These are phyloP conservation scores for Brachypodium distachyon DNA, from an alignment of 202 grass and related monocot genomes.

Conservation along the genomic window DNA sequence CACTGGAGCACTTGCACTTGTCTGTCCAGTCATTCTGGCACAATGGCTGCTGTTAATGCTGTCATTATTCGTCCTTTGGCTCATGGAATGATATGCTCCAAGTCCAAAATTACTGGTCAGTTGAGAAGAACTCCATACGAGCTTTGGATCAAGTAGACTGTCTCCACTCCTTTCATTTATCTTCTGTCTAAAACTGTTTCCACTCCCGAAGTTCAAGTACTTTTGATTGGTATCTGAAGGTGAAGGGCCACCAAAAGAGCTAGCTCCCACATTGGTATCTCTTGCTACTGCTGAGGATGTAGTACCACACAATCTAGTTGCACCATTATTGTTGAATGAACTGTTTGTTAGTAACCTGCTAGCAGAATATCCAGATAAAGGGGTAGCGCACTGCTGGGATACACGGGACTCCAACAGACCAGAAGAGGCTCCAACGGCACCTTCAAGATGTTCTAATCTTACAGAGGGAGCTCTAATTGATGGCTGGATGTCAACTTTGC, in stretches of 20 bases:
- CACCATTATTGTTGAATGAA: neutral
- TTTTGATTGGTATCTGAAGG: conserved; percentile 25
- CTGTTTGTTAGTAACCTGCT: conserved; percentile 2
- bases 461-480: conserved; percentile 5
- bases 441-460: conserved; percentile 21
- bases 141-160: conserved; percentile 34
- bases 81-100: conserved; percentile 17
- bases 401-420: conserved; percentile 21
- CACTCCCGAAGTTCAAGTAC: conserved; percentile 45
- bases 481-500: conserved; percentile 20
- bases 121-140: conserved; percentile 35
- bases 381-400: conserved; percentile 17
- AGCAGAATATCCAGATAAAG: conserved; percentile 7
- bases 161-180: conserved; percentile 24
- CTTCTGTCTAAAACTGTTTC: conserved; percentile 26
- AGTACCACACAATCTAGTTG: conserved; percentile 14
- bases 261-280: conserved; percentile 33
- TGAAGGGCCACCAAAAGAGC: conserved; percentile 19
- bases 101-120: conserved; percentile 7
- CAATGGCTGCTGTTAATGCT: conserved; percentile 6
- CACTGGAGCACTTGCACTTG: conserved; percentile 12
- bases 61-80: conserved; percentile 23
- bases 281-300: conserved; percentile 28
- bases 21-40: conserved; percentile 32
- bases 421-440: conserved; percentile 12